Evolutionary conservation across 371 early-diverging fungal species (phyloP).

Genomic region (Rhizopus sp.): DNA sequence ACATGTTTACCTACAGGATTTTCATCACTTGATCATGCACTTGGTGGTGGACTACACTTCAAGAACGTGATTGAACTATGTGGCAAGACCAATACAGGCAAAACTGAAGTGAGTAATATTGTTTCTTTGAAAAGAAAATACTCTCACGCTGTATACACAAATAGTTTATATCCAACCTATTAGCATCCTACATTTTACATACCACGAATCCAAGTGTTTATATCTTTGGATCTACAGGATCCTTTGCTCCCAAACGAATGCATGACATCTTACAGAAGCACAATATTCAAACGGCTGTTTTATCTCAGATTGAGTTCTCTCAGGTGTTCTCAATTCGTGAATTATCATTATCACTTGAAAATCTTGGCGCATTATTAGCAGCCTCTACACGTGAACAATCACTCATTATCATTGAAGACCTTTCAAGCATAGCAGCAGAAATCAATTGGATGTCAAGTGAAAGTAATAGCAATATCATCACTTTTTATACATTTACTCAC

Average conservation of each 20-base stretch:
- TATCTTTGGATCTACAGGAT: conserved; percentile 15
- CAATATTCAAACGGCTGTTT: neutral
- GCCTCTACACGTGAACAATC: neutral
- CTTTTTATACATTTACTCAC: neutral
- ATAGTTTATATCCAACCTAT: conserved; percentile 13
- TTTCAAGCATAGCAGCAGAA: conserved; percentile 86
- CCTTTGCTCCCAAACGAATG: conserved; percentile 10
- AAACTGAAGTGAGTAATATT: neutral
- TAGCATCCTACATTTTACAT: neutral
- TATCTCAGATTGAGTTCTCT: conserved; percentile 1
- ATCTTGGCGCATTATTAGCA: conserved; percentile 11
- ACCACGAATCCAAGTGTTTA: neutral
- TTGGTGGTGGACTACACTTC: conserved; percentile 6
- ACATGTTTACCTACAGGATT: conserved; percentile 7
- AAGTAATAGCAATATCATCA: neutral
- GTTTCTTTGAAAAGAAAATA: neutral
- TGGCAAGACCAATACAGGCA: conserved; percentile 1
- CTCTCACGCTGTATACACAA: neutral
- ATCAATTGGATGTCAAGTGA: conserved; percentile 54
- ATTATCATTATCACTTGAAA: conserved; percentile 8
- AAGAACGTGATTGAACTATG: conserved; percentile 16
- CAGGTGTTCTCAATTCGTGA: conserved; percentile 10
- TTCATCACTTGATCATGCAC: neutral
- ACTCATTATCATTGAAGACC: conserved; percentile 6
- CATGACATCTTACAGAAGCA: neutral